Base-by-base conservation (phyloP, 257 asterid genomes). In the Jacaranda mimosifolia region DNA sequence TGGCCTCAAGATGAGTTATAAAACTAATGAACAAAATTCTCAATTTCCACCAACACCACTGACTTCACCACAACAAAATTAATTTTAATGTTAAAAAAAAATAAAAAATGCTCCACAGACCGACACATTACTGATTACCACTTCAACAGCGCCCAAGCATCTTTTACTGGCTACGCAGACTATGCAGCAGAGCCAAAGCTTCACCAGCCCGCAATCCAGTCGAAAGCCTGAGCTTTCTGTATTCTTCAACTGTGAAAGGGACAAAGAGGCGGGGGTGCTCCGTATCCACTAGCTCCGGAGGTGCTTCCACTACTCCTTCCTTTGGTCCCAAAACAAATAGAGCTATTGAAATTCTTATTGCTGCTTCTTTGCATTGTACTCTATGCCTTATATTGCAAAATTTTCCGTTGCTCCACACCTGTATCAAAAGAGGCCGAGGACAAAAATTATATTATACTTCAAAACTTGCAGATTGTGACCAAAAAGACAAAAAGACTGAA, bases 321-420 rank as follows among this genome's bases (percentile, higher is more conserved):
- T 52, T 70, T 0, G 81, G 72, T 9, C 57, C 64, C 48, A 77
- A 26, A 46, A 77, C 66, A n/a, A 77, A 70, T 10, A 70, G 21
- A 5, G 72, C 76, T 11, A 70, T 62, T 48, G 77, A 42, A 19
- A 49, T 57, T 6, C 76, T 68, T 3, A 67, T n/a, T 9, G 32
- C 3, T 9, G 74, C 63, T 45, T 69, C 5, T 19, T 70, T 57
- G 53, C 81, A 68, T 5, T 57, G 70, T 38, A 77, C 81, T 59
- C 58, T 62, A 26, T 77, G 81, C 64, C 42, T 46, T 39, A 77
- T 71, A 21, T 68, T 77, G 69, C 19, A 26, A 45, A 76, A 55
- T 43, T 69, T 55, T 17, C 80, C 80, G n/a, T 76, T 77, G 69
- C 76, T 77, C 81, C 81, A 70, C 3, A 58, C 76, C 76, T 76